Evolutionary conservation across 306 rosid species (phyloP), one percentile per base, ranked within the genome.

Genomic region (Medicago lupulina): DNA sequence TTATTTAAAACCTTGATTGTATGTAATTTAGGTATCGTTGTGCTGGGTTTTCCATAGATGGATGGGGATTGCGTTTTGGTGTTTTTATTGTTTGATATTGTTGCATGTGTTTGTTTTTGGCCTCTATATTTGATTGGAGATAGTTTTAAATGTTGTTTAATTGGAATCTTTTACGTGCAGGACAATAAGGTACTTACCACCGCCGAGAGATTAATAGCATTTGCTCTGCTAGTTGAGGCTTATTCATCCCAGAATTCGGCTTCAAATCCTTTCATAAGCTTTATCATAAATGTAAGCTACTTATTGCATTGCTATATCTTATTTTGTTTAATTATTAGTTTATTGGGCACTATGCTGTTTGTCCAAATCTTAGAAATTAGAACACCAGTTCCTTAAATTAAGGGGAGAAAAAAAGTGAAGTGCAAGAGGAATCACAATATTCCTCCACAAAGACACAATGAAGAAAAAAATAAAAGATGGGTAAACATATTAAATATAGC

Each of bases 161-260:
- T 58, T 76, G 60, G 71, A 36, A 54, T 72, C 23, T 50, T 50
- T 67, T 67, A 7, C 1, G 57, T 12, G 62, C 86, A 82, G 86
- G 86, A 78, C 80, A 78, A 72, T 8, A 82, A 82, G 82, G 55
- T 77, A 16, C 80, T 82, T 51, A 78, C 2, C 63, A 58, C 82
- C 34, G 41, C 89, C 31, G 92, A 93, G 60, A 88, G 97, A 12
- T 78, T 93, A 82, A 78, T 88, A 69, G 97, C 88, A 11, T 93
- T 91, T 82, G 64, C 93, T 61, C 59, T 93, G 61, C 87, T 93
- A 61, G 87, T 89, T 34, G 97, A 85, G 61, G 77, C 98, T 17
- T 91, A 89, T 83, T 86, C 98, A 47, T 85, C 98, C 11, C 93
- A 90, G 83, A 85, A 81, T 19, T 71, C 86, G 71, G 83, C 97